phyloP scores from a whole-genome alignment of 768 basidiomycete genomes.

The Favolaschia claudopus region DNA sequence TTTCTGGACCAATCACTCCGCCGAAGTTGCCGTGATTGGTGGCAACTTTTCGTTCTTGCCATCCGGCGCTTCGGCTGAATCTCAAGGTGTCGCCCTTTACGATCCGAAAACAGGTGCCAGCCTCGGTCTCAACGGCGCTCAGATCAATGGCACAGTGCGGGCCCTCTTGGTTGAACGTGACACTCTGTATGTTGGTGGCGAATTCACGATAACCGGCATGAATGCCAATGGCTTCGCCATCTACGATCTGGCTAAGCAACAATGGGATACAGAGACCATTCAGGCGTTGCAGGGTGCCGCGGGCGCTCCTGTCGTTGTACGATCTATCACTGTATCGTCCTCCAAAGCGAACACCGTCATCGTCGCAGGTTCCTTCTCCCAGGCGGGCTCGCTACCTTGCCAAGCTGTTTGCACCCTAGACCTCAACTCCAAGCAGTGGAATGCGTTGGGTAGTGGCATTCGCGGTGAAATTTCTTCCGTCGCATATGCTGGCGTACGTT shows the following conservation, averaged over 20 bases:
- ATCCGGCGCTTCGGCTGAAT: constrained; percentile 44
- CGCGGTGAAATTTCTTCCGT: constrained; percentile 83
- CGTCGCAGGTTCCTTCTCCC: constrained; percentile 88
- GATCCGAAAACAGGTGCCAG: constrained; percentile 58
- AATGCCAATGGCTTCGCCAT: constrained; percentile 74
- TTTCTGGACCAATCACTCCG: constrained; percentile 86
- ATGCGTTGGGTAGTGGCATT: constrained; percentile 78
- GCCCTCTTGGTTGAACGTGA: constrained; percentile 77
- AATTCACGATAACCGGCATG: constrained; percentile 71
- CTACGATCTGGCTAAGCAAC: constrained; percentile 73
- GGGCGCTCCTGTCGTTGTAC: constrained; percentile 67
- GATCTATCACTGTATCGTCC: constrained; percentile 70
- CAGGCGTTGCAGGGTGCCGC: constrained; percentile 66
- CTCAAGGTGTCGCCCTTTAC: constrained; percentile 76
- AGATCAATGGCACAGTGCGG: constrained; percentile 78
- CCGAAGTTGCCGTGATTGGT: constrained; percentile 79
- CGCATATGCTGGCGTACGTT: constrained; percentile 81
- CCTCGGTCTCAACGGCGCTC: constrained; percentile 63
- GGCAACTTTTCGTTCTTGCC: constrained; percentile 83
- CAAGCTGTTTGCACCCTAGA: constrained; percentile 83
- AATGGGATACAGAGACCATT: constrained; percentile 67
- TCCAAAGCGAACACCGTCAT: constrained; percentile 70
- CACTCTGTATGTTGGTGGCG: constrained; percentile 82
- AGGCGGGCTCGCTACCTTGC: constrained; percentile 79
- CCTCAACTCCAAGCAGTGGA: constrained; percentile 77